Percentiles rank a stretch among this genome's conserved stretches.
Evolutionary conservation across 2,329 filamentous ascomycete species (phyloP).

Genomic region (Didymella sp.): DNA sequence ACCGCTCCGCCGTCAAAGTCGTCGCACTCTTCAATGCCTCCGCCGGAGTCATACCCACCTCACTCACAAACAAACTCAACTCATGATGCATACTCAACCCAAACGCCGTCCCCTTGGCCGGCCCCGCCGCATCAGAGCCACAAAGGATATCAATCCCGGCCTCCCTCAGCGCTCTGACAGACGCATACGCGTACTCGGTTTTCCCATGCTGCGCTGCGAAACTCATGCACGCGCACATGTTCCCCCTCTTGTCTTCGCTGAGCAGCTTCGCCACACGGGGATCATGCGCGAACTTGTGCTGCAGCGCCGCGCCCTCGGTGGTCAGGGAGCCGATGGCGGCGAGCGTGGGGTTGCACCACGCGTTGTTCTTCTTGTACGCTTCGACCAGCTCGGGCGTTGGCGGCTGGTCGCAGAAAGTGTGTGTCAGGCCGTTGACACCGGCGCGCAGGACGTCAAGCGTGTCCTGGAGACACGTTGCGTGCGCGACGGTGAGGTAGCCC

Average conservation of each 20-base stretch:
- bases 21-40: slow-evolving; percentile 54
- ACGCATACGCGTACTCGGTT: slow-evolving; percentile 53
- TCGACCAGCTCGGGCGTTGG: slow-evolving; percentile 50
- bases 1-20: slow-evolving; percentile 49
- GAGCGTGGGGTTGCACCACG: slow-evolving; percentile 55
- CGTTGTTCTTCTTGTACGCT: slow-evolving; percentile 53
- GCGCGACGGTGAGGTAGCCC: slow-evolving; percentile 51
- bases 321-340: slow-evolving; percentile 51
- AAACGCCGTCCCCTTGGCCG: slow-evolving; percentile 54
- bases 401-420: slow-evolving; percentile 52
- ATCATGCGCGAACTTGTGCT: slow-evolving; percentile 53
- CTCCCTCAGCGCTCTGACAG: slow-evolving; percentile 48
- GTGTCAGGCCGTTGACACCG: slow-evolving; percentile 55
- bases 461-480: slow-evolving; percentile 50
- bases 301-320: slow-evolving; percentile 49
- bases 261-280: slow-evolving; percentile 45
- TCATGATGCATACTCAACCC: slow-evolving; percentile 55
- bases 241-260: slow-evolving; percentile 42
- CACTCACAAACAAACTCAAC: slow-evolving; percentile 51
- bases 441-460: slow-evolving; percentile 52
- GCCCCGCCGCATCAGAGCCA: slow-evolving; percentile 54
- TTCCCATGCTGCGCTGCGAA: slow-evolving; percentile 44
- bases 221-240: slow-evolving; percentile 53
- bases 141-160: slow-evolving; percentile 53
- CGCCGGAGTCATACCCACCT: slow-evolving; percentile 52